Conservation (phyloP, 2,329 filamentous ascomycete species). For the Hypoxylon sp. region DNA sequence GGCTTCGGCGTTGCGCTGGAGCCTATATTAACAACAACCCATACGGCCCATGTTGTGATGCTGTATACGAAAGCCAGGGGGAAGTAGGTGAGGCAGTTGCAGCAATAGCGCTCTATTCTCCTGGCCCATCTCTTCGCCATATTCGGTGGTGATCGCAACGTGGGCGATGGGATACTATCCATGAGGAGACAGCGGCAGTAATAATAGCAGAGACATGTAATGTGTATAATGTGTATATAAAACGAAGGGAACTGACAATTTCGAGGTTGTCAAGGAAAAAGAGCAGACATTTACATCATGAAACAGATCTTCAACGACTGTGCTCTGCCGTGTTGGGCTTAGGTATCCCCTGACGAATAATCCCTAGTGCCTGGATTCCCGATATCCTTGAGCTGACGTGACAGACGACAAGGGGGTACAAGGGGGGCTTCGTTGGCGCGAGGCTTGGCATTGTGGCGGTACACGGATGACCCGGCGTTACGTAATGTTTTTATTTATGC, state of each 20-base stretch:
- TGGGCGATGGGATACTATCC: slow-evolving; percentile 47
- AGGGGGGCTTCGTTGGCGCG: slow-evolving; percentile 11
- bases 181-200: slow-evolving; percentile 31
- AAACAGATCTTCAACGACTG: slow-evolving; percentile 29
- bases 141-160: slow-evolving; percentile 50
- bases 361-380: slow-evolving; percentile 5
- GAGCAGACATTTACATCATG: slow-evolving; percentile 37
- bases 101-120: slow-evolving; percentile 85
- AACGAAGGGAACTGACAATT: slow-evolving; percentile 25
- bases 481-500: not conserved
- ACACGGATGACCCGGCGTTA: not conserved
- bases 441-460: slow-evolving; percentile 9
- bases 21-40: slow-evolving; percentile 83
- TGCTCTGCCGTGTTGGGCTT: slow-evolving; percentile 12
- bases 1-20: slow-evolving; percentile 65
- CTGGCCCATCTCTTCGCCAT: slow-evolving; percentile 75
- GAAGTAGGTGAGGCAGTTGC: slow-evolving; percentile 81
- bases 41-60: slow-evolving; percentile 93
- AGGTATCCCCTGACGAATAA: slow-evolving; percentile 33
- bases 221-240: not conserved
- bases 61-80: slow-evolving; percentile 91
- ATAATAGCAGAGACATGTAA: slow-evolving; percentile 8
- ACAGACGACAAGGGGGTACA: slow-evolving; percentile 10
- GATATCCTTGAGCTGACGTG: slow-evolving; percentile 24
- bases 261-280: slow-evolving; percentile 14